These are phyloP conservation scores for Lablab purpureus DNA, from an alignment of 306 rosid species.

Conservation along the genomic window DNA sequence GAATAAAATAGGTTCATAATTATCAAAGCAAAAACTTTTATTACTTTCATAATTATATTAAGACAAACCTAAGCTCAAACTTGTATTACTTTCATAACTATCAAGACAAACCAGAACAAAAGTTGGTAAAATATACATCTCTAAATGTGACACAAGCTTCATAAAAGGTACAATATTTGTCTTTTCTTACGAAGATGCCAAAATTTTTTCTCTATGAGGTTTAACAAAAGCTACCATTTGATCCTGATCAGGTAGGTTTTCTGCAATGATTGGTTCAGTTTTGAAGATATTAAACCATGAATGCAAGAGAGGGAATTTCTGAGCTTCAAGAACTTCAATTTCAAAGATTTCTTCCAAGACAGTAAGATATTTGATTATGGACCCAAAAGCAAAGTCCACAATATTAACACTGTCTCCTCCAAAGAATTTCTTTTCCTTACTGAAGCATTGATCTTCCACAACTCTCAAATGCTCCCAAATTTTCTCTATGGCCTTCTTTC, in stretches of 20 bases:
- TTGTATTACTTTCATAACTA: no score
- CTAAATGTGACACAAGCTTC: no score
- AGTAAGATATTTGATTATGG: background rate
- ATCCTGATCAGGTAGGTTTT: constrained; percentile 44
- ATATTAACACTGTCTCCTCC: constrained; percentile 50
- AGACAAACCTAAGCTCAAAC: no score
- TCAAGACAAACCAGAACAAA: no score
- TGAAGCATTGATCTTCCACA: constrained; percentile 42
- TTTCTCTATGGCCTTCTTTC: constrained; percentile 17
- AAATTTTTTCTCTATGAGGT: background rate
- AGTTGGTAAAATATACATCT: no score
- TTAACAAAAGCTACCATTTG: background rate
- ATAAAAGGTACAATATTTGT: no score
- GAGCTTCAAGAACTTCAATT: constrained; percentile 34
- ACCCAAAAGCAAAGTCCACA: constrained; percentile 53
- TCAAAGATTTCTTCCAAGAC: constrained; percentile 29
- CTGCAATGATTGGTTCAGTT: constrained; percentile 32
- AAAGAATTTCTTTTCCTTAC: constrained; percentile 32
- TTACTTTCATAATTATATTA: no score
- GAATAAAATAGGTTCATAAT: no score
- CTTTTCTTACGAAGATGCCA: background rate
- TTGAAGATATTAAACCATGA: constrained; percentile 46
- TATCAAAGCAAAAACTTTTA: no score
- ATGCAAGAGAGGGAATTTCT: constrained; percentile 41
- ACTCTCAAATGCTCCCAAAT: constrained; percentile 38